phyloP scores from a whole-genome alignment of 2,329 filamentous ascomycete species.

The Apiospora phragmitis region DNA sequence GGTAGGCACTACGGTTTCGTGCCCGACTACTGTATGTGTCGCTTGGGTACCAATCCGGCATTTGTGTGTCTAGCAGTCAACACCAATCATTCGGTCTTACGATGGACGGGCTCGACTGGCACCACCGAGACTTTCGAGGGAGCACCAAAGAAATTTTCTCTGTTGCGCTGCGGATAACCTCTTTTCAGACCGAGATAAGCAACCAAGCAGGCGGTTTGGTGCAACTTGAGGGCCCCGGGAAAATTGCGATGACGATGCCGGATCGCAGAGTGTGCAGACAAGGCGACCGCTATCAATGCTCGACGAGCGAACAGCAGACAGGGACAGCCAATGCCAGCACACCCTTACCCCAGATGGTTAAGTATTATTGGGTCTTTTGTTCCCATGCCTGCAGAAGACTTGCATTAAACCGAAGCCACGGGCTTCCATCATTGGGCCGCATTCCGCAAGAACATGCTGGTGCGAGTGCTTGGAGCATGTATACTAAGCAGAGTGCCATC shows the following conservation, averaged over 20 bases:
- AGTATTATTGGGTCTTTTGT: neutral
- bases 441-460: neutral
- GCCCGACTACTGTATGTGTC: constrained; percentile 3
- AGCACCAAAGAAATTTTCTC: neutral
- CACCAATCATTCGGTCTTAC: constrained; percentile 3
- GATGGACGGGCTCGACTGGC: neutral
- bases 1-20: neutral
- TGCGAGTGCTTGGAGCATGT: neutral
- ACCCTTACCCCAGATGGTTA: constrained; percentile 6
- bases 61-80: neutral
- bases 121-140: neutral
- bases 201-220: neutral
- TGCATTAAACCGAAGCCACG: constrained; percentile 6
- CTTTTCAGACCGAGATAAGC: neutral
- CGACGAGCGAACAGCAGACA: neutral
- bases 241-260: constrained; percentile 10
- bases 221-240: neutral
- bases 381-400: constrained; percentile 4
- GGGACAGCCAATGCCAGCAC: neutral
- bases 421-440: constrained; percentile 1
- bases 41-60: constrained; percentile 7
- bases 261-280: neutral
- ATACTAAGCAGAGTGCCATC: neutral
- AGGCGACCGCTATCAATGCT: constrained; percentile 1
- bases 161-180: neutral